These are phyloP conservation scores for Vigna radiata DNA, from an alignment of 306 rosid species.

Conservation along the genomic window DNA sequence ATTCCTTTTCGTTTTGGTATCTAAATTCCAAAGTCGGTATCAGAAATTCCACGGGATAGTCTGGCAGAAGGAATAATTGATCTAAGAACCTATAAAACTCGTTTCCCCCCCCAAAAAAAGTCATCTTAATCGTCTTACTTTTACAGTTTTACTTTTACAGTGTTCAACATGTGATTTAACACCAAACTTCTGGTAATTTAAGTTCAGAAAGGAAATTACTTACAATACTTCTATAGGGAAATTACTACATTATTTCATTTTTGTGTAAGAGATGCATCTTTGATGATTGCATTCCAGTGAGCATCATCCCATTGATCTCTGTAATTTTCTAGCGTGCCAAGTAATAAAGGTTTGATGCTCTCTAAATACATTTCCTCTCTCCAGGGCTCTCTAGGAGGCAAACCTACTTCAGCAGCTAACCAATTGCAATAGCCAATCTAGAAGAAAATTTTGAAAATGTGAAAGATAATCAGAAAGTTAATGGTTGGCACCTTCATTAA, in stretches of 20 bases:
- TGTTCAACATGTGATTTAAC: no score
- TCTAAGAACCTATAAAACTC: no score
- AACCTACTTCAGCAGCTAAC: slow-evolving; percentile 30
- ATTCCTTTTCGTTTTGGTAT: no score
- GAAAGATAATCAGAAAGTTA: background rate
- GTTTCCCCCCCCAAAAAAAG: no score
- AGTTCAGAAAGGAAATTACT: no score
- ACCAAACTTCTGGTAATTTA: no score
- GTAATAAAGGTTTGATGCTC: background rate
- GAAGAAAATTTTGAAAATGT: background rate
- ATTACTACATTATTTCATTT: background rate
- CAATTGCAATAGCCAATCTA: slow-evolving; percentile 40
- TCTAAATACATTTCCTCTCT: slow-evolving; percentile 38
- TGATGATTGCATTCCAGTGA: slow-evolving; percentile 28
- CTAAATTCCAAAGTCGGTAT: no score
- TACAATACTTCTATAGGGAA: background rate
- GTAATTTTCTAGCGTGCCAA: slow-evolving; percentile 22
- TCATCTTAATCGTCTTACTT: no score
- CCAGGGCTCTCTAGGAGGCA: slow-evolving; percentile 40
- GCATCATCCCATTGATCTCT: slow-evolving; percentile 47
- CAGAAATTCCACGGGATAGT: no score
- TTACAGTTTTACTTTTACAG: no score
- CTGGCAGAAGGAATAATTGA: no score
- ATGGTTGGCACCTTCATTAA: background rate
- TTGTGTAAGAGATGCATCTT: slow-evolving; percentile 3